Base-by-base conservation (phyloP, 2,329 filamentous ascomycete genomes). In the Hypoxylon sp. region DNA sequence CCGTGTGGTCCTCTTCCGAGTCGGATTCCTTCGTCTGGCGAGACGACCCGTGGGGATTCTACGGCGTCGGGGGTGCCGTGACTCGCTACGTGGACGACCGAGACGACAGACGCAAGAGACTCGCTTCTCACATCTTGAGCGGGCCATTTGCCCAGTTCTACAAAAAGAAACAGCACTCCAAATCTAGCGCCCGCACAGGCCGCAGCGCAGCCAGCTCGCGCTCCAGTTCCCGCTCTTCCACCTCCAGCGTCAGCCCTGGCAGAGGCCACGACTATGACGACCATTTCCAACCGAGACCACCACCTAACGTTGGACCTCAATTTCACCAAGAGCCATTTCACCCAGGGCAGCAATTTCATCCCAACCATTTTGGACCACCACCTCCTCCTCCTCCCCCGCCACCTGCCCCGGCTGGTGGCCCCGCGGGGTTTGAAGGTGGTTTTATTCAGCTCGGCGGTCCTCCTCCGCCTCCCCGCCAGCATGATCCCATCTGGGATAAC, bases 91-190 rank as follows among this genome's bases (percentile, higher is more conserved):
- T 51, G n/a, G 62, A 65, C 51, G 56, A 51, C 6, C 52, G 44
- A 7, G 63, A 67, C 32, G 59, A 64, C 42, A 32, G 17, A 9
- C 59, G 62, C 40, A 23, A 51, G 11, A 62, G 62, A 9, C 30
- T 67, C 50, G 65, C 65, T 8, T 60, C 65, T 3, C 67, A 69
- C 53, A 37, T 69, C 21, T 50, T 68, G 21, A 63, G 63, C 21
- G 67, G 67, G 8, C 67, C 67, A 3, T 68, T 69, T 35, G 67
- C 65, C 7, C 57, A 56, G 29, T 41, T 51, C 38, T 40, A 34
- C 34, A 62, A 66, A 44, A 64, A 63, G 38, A 38, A 56, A 31
- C 42, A 43, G 17, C 37, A 29, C 2, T n/a, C 46, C 19, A 44
- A 23, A 20, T 40, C 49, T 13, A 37, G 52, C 35, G 32, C 51